phyloP scores from a whole-genome alignment of 345 rosid species.

The Eucalyptus curtisii region DNA sequence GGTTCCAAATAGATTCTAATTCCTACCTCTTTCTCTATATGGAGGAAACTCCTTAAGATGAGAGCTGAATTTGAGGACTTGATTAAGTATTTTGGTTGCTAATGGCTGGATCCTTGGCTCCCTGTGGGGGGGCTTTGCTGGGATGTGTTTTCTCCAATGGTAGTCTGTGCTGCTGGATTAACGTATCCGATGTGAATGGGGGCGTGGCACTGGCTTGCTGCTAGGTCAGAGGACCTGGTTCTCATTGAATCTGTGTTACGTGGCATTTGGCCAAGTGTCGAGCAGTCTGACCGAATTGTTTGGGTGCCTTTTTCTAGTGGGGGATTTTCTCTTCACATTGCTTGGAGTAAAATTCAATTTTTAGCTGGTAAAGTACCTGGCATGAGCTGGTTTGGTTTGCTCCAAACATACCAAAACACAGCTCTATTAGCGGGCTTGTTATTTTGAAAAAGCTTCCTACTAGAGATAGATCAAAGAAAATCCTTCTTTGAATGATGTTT shows the following conservation, averaged over 20 bases:
- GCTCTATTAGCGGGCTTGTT: background rate
- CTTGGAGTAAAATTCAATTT: background rate
- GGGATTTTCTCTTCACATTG: background rate
- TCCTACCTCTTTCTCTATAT: background rate
- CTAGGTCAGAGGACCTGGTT: background rate
- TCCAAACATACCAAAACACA: background rate
- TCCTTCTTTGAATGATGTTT: background rate
- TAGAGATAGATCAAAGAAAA: background rate
- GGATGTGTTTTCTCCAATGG: background rate
- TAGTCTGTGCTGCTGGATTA: background rate
- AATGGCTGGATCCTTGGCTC: background rate
- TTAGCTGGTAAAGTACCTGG: background rate
- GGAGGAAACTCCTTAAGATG: background rate
- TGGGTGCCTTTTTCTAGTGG: background rate
- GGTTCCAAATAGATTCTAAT: background rate
- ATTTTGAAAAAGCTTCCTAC: background rate
- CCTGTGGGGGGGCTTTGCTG: background rate
- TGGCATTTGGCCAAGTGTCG: rapidly evolving
- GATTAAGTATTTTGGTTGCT: background rate
- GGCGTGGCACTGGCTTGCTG: background rate
- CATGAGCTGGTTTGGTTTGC: background rate
- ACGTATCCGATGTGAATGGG: background rate
- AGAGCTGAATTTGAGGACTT: background rate
- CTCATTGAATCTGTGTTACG: rapidly evolving
- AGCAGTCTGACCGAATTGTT: background rate